These are phyloP conservation scores for Populus hybrid DNA, from an alignment of 441 rosid species.

Conservation along the genomic window DNA sequence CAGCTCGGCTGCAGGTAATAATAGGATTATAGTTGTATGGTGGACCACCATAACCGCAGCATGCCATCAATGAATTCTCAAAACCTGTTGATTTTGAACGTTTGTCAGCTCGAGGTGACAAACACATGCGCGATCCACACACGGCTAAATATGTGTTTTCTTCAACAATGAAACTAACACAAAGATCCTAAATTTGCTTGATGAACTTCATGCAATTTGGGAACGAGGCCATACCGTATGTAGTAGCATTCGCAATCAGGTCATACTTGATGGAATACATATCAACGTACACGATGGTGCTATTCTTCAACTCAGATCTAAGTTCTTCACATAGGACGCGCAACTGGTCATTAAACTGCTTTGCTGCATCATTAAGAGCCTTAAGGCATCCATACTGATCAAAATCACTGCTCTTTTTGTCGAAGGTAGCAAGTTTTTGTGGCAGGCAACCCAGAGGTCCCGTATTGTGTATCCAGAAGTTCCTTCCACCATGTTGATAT, in stretches of 20 bases:
- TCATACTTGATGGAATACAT: conserved; percentile 46
- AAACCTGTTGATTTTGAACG: conserved; percentile 36
- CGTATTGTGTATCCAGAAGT: conserved; percentile 55
- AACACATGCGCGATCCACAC: background rate
- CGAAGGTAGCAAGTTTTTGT: conserved; percentile 30
- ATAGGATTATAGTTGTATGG: conserved; percentile 51
- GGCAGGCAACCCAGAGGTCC: conserved; percentile 74
- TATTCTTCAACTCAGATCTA: conserved; percentile 19
- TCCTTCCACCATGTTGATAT: conserved; percentile 44
- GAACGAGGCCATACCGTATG: conserved; percentile 32
- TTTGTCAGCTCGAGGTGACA: background rate
- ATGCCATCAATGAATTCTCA: conserved; percentile 53
- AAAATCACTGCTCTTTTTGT: conserved; percentile 26
- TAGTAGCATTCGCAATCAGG: conserved; percentile 36
- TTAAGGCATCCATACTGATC: conserved; percentile 49
- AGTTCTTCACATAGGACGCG: conserved; percentile 29
- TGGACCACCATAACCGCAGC: conserved; percentile 55
- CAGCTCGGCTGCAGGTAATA: conserved; percentile 42
- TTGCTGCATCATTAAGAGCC: conserved; percentile 50
- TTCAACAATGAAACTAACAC: background rate
- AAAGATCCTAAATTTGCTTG: background rate
- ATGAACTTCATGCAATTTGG: background rate
- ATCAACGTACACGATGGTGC: conserved; percentile 38
- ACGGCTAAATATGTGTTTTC: background rate
- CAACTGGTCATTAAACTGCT: conserved; percentile 41